A percentile compares a stretch with the other conserved stretches of the same genome.
Evolutionary conservation across 2,329 filamentous ascomycete genomes (phyloP).

Genomic region (Colletotrichum sp.): DNA sequence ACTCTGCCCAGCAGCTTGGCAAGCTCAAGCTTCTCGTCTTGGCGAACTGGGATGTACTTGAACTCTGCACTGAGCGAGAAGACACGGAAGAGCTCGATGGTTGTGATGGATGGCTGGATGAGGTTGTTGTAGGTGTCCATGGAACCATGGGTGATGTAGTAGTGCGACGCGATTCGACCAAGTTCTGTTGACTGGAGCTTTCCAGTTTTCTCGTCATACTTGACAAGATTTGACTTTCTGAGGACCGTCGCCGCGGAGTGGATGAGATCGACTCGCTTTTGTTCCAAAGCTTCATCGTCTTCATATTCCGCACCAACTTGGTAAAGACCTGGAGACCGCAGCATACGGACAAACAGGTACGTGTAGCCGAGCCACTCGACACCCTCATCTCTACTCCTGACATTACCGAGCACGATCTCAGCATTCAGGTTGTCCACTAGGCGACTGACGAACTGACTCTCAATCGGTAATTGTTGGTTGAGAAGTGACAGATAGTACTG

Average conservation of each 20-base stretch:
- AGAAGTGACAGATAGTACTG: conserved; percentile 96
- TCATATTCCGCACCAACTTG: conserved; percentile 96
- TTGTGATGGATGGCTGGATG: conserved; percentile 89
- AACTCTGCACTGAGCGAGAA: conserved; percentile 97
- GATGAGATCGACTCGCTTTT: conserved; percentile 96
- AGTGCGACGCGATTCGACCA: conserved; percentile 94
- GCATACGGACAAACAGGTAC: conserved; percentile 97
- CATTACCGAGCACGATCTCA: conserved; percentile 92
- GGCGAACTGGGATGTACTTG: conserved; percentile 97
- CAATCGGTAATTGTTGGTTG: conserved; percentile 96
- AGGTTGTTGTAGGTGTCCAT: conserved; percentile 98
- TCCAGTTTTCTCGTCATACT: conserved; percentile 94
- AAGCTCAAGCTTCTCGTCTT: conserved; percentile 96
- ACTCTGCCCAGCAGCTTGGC: conserved; percentile 89
- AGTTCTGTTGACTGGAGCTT: conserved; percentile 91
- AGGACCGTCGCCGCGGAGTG: conserved; percentile 90
- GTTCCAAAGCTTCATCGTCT: conserved; percentile 87
- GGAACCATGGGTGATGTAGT: conserved; percentile 95
- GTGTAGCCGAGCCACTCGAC: conserved; percentile 99
- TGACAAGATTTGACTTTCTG: conserved; percentile 86
- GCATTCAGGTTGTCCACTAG: conserved; percentile 96
- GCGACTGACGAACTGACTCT: conserved; percentile 93
- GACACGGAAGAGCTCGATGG: conserved; percentile 94
- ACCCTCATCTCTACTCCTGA: conserved; percentile 89
- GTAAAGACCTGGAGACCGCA: conserved; percentile 92